Base-by-base conservation (phyloP, 306 rosid species). In the Aeschynomene evenia region DNA sequence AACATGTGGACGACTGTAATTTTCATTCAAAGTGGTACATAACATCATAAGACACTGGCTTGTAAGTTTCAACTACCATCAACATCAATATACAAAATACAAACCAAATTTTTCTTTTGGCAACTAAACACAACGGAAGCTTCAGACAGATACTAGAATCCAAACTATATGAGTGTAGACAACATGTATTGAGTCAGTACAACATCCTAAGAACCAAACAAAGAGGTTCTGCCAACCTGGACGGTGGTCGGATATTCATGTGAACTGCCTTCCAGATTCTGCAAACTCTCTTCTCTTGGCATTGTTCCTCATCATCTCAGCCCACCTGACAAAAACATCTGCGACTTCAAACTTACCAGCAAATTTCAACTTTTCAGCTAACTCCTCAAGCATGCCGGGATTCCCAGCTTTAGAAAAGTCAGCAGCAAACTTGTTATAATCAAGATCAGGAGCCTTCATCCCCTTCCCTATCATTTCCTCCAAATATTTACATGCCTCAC, bases 361-460 rank as follows among this genome's bases (percentile, higher is more conserved):
- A 36, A 81, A 74, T 76, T 85, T 87, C 96, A 87, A 85, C 85
- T 89, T 88, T 72, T 61, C 82, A 72, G 97, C 86, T 71, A 88
- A 76, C 73, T 87, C 90, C 79, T 85, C 91, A 31, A 94, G 96
- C 21, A 87, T 71, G 72, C 70, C 88, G 49, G 88, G 86, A 71
- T 75, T 90, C 74, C 96, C 98, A 66, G 82, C 83, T 79, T 86
- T 82, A 13, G 95, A 86, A 78, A 87, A 84, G 81, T 88, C 91
- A 49, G 92, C 86, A 53, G 84, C 96, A 72, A 90, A 87, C 85
- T 85, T 94, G 79, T 86, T 85, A 77, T 85, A 88, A 71, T 88
- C 97, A 29, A 94, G 89, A 75, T 88, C 92, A 56, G 91, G 96
- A 76, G 96, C 90, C 76, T 83, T 90, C 97, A 94, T 94, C 63